Evolutionary conservation across 208 protist genomes (phyloP).

Genomic region (Leishmania arabica): DNA sequence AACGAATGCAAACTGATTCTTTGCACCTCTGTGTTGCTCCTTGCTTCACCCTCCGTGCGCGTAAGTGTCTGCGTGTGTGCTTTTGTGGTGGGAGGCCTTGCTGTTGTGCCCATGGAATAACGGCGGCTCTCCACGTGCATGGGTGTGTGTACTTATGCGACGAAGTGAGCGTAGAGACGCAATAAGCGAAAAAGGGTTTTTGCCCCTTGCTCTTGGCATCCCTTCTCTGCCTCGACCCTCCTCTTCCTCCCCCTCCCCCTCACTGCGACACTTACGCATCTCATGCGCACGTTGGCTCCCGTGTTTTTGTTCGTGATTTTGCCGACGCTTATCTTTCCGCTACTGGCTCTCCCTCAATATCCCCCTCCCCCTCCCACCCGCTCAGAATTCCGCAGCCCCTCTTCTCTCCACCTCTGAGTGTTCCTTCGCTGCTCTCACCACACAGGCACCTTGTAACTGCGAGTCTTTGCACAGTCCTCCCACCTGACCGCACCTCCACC

Average conservation of each 20-base stretch:
- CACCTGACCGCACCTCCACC: not conserved
- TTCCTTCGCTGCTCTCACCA: not conserved
- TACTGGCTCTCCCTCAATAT: not conserved
- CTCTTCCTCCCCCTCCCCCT: not conserved
- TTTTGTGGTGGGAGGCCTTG: not conserved
- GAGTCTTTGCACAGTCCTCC: not conserved
- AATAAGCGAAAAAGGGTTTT: not conserved
- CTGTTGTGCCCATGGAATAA: not conserved
- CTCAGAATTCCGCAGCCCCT: not conserved
- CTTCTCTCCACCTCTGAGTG: not conserved
- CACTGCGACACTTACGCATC: not conserved
- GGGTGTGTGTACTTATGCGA: not conserved
- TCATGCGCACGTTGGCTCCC: not conserved
- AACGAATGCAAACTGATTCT: not conserved
- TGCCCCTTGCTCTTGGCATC: not conserved
- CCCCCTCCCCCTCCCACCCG: not conserved
- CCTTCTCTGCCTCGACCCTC: not conserved
- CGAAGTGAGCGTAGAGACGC: not conserved
- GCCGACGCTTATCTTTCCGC: not conserved
- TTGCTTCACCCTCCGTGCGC: not conserved
- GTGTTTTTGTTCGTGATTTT: not conserved
- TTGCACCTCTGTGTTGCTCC: not conserved
- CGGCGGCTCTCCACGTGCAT: not conserved
- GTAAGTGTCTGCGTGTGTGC: not conserved
- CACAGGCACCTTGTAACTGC: not conserved